Conservation (phyloP, 1,139 yeast genomes). For the Hyphopichia fennica region DNA sequence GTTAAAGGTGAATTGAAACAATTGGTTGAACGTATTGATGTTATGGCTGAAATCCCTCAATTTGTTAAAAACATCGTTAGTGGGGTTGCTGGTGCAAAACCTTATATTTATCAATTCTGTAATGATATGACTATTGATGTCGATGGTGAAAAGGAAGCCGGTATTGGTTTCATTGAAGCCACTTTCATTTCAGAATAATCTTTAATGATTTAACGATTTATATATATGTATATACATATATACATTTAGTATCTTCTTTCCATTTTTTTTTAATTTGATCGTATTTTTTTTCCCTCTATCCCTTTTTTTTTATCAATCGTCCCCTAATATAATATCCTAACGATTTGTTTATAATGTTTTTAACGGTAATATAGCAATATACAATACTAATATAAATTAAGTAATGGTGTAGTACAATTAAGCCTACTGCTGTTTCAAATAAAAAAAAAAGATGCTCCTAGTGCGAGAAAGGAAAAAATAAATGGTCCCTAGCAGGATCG, state of each 20-base stretch:
- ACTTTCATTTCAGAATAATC: conserved; percentile 62
- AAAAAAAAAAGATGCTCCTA: background rate
- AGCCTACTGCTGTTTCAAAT: no score
- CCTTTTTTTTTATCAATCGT: background rate
- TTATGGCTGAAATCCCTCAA: conserved; percentile 94
- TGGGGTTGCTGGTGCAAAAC: conserved; percentile 94
- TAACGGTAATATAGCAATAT: background rate
- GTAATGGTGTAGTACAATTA: no score
- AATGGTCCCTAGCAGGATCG: conserved; percentile 84
- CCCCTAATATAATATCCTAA: background rate
- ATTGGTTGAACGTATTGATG: conserved; percentile 88
- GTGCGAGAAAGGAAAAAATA: background rate
- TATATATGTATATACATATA: no score
- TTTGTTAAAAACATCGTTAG: conserved; percentile 91
- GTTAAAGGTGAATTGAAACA: conserved; percentile 56
- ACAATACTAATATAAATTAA: no score
- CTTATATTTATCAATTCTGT: conserved; percentile 89
- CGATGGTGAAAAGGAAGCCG: conserved; percentile 47
- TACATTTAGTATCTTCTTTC: no score
- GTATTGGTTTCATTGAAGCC: conserved; percentile 78
- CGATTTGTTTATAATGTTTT: background rate
- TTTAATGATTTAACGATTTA: no score
- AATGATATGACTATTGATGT: conserved; percentile 49
- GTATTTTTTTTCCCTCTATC: background rate
- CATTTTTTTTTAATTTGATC: background rate